A percentile compares a stretch with the other conserved stretches of the same genome.
phyloP scores from a whole-genome alignment of 2,329 filamentous ascomycete species.

The Penicillium capsulatum region DNA sequence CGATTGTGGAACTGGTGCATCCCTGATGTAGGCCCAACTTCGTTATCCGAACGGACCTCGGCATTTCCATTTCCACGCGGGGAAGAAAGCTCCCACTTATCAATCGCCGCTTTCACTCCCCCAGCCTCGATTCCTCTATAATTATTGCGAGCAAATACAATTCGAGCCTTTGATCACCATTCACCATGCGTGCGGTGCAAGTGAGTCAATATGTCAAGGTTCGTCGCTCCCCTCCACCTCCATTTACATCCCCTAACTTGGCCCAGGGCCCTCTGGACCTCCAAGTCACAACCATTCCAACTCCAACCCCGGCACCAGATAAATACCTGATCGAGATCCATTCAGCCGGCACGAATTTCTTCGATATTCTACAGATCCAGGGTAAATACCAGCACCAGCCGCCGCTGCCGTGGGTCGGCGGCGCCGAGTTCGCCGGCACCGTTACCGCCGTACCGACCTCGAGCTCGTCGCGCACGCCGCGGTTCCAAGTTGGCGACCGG shows the following conservation, averaged over 20 bases:
- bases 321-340: constrained; percentile 86
- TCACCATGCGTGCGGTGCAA: constrained; percentile 71
- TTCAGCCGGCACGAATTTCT: constrained; percentile 90
- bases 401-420: constrained; percentile 80
- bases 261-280: constrained; percentile 72
- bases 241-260: not conserved
- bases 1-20: too few species aligned
- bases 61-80: constrained; percentile 20
- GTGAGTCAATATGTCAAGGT: constrained; percentile 72
- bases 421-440: constrained; percentile 79
- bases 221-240: constrained; percentile 12
- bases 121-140: not conserved
- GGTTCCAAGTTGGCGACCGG: constrained; percentile 71
- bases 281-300: constrained; percentile 67
- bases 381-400: constrained; percentile 95
- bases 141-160: not conserved
- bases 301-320: constrained; percentile 64
- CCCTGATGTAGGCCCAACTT: not conserved
- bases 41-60: constrained; percentile 22
- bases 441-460: constrained; percentile 65
- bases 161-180: too few species aligned
- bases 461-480: constrained; percentile 46
- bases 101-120: not conserved
- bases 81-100: constrained; percentile 8
- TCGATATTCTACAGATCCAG: constrained; percentile 90